Conservation (phyloP, 2,329 filamentous ascomycete genomes). For the Aphanocladium album region DNA sequence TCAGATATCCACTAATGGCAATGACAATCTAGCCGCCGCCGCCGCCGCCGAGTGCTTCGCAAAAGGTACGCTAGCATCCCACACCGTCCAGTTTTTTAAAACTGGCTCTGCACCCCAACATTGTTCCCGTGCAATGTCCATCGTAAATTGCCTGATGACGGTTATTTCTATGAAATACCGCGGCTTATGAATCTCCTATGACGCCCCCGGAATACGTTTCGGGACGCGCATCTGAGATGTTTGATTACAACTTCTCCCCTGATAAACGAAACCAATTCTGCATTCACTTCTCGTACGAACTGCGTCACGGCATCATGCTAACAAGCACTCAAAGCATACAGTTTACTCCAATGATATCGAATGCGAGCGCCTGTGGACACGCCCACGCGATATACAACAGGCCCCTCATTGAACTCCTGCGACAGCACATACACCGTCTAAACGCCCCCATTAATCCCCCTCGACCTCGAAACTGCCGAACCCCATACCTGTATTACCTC, state of each 20-base stretch:
- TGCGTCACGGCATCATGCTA: background rate
- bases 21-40: too few species aligned
- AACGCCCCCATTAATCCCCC: background rate
- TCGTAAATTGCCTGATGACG: background rate
- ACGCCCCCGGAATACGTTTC: background rate
- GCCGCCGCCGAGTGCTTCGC: too few species aligned
- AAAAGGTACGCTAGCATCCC: background rate
- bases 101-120: background rate
- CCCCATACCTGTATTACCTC: background rate
- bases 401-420: too few species aligned
- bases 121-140: too few species aligned
- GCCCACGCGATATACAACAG: too few species aligned
- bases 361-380: too few species aligned
- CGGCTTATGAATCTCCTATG: background rate
- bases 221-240: background rate
- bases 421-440: background rate
- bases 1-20: too few species aligned
- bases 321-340: background rate
- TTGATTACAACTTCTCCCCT: conserved; percentile 6
- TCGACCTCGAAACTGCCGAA: too few species aligned
- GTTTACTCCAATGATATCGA: too few species aligned
- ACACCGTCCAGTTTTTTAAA: background rate
- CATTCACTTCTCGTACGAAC: background rate
- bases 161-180: conserved; percentile 5
- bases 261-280: background rate